Base-by-base conservation (phyloP, 106 monocot genomes). In the Gastrodia elata region DNA sequence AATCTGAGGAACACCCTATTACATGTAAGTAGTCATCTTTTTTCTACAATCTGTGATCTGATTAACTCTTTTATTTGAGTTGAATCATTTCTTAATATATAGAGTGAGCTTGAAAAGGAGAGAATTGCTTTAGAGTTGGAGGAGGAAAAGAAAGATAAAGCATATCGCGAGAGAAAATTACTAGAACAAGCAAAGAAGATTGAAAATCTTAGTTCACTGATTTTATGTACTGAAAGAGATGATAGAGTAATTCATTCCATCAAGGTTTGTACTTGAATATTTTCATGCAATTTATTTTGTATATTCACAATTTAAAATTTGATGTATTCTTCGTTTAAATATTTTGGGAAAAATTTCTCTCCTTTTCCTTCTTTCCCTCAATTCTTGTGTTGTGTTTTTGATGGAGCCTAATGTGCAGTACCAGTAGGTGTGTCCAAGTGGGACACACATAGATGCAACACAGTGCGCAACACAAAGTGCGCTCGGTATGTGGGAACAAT, bases 101-200 rank as follows among this genome's bases (percentile, higher is more conserved):
- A 97, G 93, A 98, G 98, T 84, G 98, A 91, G 82, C 75, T 93
- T 39, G 98, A 93, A 73, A 98, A 93, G 70, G 98, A 98, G 83
- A 88, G 98, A 67, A 98, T 98, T 70, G 84, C 83, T 68, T 81
- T 98, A 64, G 93, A 98, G 86, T 71, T 98, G 69, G 90, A 98
- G 80, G 93, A 89, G 82, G 98, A 98, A 82, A 98, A 89, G 85
- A 98, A 91, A 84, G 93, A 84, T 27, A 93, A 92, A 81, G 98
- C 86, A 73, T 70, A 82, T 16, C 82, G 90, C 65, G 98, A 93
- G 41, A 87, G 65, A 77, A 89, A 88, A 55, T 83, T 98, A 68
- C 44, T 76, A 58, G 90, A 91, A 24, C 90, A 96, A 77, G 95
- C 80, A 68, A 81, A 83, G 71, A 96, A 93, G 84, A 98, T 98